These are phyloP conservation scores for Maudiozyma saulgeensis DNA, from an alignment of 805 yeast genomes.

Conservation along the genomic window DNA sequence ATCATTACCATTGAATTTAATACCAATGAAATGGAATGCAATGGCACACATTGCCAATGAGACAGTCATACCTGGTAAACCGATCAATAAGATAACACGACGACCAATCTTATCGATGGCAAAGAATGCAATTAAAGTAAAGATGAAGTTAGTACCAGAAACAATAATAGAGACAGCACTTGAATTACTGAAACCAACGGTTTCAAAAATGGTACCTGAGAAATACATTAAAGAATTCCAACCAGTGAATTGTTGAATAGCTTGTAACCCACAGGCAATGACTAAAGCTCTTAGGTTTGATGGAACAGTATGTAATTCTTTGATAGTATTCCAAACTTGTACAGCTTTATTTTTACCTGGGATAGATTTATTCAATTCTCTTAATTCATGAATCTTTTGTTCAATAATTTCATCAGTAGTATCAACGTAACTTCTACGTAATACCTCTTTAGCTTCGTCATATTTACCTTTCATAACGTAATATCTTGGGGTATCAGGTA, in stretches of 20 bases:
- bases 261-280: constrained; percentile 88
- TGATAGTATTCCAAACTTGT: constrained; percentile 52
- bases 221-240: constrained; percentile 95
- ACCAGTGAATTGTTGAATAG: constrained; percentile 93
- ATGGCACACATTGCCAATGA: constrained; percentile 75
- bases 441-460: constrained; percentile 58
- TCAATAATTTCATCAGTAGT: constrained; percentile 58
- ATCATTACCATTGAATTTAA: constrained; percentile 42
- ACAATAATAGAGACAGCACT: constrained; percentile 92
- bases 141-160: constrained; percentile 88
- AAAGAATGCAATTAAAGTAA: constrained; percentile 77
- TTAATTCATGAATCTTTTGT: constrained; percentile 58
- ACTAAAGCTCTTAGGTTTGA: constrained; percentile 83
- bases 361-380: constrained; percentile 36
- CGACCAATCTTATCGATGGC: constrained; percentile 85
- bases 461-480: constrained; percentile 61
- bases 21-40: constrained; percentile 79
- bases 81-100: constrained; percentile 63
- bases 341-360: constrained; percentile 39
- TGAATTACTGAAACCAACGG: constrained; percentile 79
- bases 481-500: constrained; percentile 94
- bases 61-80: constrained; percentile 78
- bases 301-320: constrained; percentile 54
- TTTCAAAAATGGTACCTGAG: constrained; percentile 82
- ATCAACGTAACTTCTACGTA: constrained; percentile 51